A percentile compares a stretch with the other conserved stretches of the same genome.
Conservation (phyloP, 73 alveolate genomes). For the Blepharisma japonicum region DNA sequence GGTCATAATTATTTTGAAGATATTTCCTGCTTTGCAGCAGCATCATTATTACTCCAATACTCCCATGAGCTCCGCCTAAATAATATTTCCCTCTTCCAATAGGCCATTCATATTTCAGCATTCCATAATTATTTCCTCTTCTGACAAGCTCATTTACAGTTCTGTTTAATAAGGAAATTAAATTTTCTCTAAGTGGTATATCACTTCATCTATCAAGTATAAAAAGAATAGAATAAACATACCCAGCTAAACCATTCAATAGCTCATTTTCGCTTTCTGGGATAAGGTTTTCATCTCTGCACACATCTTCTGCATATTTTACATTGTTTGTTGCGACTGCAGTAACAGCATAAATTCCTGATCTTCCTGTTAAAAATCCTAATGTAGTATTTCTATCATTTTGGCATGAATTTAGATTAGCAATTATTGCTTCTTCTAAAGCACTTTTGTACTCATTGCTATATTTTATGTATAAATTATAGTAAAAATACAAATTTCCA, state of each 20-base stretch:
- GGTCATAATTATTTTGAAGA: slow-evolving; percentile 36
- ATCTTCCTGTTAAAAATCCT: slow-evolving; percentile 65
- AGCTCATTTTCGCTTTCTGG: slow-evolving; percentile 66
- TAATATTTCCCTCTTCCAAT: slow-evolving; percentile 45
- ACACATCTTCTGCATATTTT: not conserved
- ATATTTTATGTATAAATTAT: slow-evolving; percentile 49
- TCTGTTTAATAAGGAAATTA: not conserved
- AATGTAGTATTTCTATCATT: slow-evolving; percentile 34
- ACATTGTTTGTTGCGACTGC: not conserved
- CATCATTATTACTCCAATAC: slow-evolving; percentile 70
- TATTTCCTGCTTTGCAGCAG: slow-evolving; percentile 51
- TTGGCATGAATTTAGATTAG: not conserved
- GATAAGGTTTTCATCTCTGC: not conserved
- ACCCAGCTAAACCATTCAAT: slow-evolving; percentile 86
- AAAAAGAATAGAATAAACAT: slow-evolving; percentile 64
- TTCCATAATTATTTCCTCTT: not conserved
- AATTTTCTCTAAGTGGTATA: slow-evolving; percentile 18
- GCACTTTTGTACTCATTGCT: slow-evolving; percentile 39
- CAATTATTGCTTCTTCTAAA: slow-evolving; percentile 9
- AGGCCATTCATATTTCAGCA: slow-evolving; percentile 40
- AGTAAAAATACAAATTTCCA: slow-evolving; percentile 70
- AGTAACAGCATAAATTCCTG: slow-evolving; percentile 47
- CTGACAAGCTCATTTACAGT: not conserved
- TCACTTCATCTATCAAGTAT: slow-evolving; percentile 42
- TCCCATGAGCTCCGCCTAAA: slow-evolving; percentile 94